A percentile compares a stretch with the other conserved stretches of the same genome.
These are phyloP conservation scores for Discostella pseudostelligera DNA, from an alignment of 108 stramenopile genomes.

Conservation along the genomic window DNA sequence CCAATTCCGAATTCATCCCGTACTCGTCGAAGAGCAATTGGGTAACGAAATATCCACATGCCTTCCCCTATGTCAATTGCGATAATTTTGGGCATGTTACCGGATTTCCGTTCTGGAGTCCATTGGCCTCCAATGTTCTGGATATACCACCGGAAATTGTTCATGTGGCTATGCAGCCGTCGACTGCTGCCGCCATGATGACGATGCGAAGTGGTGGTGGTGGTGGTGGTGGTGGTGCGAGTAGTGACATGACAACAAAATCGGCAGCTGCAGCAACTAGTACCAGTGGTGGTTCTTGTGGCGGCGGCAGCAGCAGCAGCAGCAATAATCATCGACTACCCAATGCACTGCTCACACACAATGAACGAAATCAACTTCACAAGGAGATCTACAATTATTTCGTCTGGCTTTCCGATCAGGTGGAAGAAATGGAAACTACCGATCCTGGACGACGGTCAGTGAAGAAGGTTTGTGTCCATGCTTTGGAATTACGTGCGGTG, in stretches of 20 bases:
- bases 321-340: background rate
- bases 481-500: background rate
- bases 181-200: background rate
- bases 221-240: background rate
- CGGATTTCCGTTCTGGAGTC: constrained; percentile 21
- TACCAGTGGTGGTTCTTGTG: too few species aligned
- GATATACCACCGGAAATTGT: constrained; percentile 27
- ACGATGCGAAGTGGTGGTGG: background rate
- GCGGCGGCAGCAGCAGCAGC: too few species aligned
- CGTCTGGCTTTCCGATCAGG: constrained; percentile 2
- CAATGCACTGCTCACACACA: background rate
- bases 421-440: constrained; percentile 5
- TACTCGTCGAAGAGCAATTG: constrained; percentile 12
- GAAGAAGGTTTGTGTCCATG: background rate
- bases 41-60: constrained; percentile 18
- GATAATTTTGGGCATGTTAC: background rate
- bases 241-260: too few species aligned
- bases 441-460: constrained; percentile 3
- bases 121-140: background rate
- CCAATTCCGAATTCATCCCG: constrained; percentile 2
- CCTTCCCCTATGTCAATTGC: constrained; percentile 10
- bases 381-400: constrained; percentile 20
- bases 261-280: too few species aligned
- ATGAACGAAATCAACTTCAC: constrained; percentile 9
- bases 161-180: background rate